phyloP scores from a whole-genome alignment of 106 monocot species.

The Agapanthus africanus region DNA sequence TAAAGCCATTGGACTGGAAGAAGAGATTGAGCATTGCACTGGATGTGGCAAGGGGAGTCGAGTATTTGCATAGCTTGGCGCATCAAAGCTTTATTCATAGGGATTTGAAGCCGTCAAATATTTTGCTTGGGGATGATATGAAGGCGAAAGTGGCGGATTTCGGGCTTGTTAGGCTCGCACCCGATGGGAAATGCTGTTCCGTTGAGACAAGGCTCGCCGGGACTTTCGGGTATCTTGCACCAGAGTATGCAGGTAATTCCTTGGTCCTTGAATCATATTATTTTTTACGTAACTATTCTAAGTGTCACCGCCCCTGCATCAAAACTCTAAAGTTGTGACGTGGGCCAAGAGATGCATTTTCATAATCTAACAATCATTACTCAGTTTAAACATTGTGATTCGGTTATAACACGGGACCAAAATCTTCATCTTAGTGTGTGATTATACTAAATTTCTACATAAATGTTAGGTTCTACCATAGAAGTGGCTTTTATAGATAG shows the following conservation, averaged over 20 bases:
- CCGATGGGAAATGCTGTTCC: conserved; percentile 28
- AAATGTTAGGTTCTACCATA: no score
- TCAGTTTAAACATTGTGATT: neutral
- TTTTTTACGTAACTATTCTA: no score
- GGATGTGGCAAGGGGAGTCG: conserved; percentile 44
- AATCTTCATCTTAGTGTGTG: neutral
- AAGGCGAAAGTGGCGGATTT: conserved; percentile 49
- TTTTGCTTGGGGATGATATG: conserved; percentile 43
- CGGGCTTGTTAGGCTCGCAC: conserved; percentile 38
- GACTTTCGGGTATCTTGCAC: conserved; percentile 49
- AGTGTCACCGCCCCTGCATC: no score
- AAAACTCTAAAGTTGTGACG: neutral
- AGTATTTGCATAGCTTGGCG: conserved; percentile 37
- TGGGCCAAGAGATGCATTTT: neutral
- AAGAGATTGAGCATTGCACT: conserved; percentile 38
- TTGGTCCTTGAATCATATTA: neutral
- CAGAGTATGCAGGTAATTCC: conserved; percentile 45
- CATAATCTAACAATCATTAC: neutral
- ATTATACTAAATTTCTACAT: no score
- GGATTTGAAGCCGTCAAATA: conserved; percentile 45
- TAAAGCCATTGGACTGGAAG: conserved; percentile 40
- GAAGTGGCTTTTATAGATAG: no score
- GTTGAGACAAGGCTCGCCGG: conserved; percentile 41
- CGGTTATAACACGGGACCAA: neutral
- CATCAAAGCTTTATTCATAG: conserved; percentile 47